phyloP scores from a whole-genome alignment of 192 early-diverging fungal genomes.

The Podila epigama region DNA sequence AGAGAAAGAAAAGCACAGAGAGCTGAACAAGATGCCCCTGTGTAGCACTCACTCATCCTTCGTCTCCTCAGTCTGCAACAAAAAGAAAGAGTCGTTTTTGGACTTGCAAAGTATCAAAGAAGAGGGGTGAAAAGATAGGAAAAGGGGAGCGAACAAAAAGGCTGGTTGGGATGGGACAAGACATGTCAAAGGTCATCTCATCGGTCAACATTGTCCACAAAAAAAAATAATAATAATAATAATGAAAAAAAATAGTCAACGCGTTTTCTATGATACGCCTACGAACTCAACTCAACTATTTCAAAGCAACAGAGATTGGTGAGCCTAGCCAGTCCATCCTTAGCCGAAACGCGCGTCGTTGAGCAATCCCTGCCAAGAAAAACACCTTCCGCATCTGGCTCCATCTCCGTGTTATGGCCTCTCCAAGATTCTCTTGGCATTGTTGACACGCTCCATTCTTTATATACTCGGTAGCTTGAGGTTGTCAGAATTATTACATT shows the following conservation, averaged over 20 bases:
- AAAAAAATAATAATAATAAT: too few relatives aligned
- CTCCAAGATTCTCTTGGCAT: not conserved
- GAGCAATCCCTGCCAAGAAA: slow-evolving; percentile 1
- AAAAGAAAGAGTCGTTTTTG: not conserved
- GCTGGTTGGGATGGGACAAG: not conserved
- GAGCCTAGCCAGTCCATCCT: too few relatives aligned
- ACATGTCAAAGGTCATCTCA: too few relatives aligned
- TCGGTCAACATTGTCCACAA: too few relatives aligned
- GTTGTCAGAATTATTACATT: too few relatives aligned
- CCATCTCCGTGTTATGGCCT: not conserved
- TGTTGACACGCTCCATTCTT: too few relatives aligned
- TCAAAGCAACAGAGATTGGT: too few relatives aligned
- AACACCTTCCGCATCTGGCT: not conserved
- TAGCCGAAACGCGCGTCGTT: too few relatives aligned
- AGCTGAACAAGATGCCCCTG: not conserved
- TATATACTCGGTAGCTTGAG: too few relatives aligned
- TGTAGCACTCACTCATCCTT: not conserved
- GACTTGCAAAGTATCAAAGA: not conserved
- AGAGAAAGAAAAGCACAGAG: not conserved
- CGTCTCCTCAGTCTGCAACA: not conserved
- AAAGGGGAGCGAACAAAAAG: not conserved
- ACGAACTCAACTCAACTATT: too few relatives aligned
- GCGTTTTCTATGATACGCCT: too few relatives aligned
- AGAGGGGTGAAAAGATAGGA: not conserved
- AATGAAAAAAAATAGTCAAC: too few relatives aligned